These are phyloP conservation scores for Wallacemonas collosoma DNA, from an alignment of 208 protist species.

Conservation along the genomic window DNA sequence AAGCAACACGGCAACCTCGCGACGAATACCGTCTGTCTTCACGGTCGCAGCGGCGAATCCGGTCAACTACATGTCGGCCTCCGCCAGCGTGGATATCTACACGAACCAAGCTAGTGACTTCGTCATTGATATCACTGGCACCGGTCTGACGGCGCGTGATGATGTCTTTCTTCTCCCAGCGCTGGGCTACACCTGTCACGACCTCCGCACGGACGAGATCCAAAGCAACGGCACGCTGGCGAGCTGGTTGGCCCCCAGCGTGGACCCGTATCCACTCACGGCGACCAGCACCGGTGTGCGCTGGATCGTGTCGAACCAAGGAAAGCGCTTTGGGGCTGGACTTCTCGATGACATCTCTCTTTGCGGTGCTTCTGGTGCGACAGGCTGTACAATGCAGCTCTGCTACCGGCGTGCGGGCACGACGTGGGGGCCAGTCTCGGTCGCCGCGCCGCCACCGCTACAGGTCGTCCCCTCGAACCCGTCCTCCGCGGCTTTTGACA, in stretches of 20 bases:
- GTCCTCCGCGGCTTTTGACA: conserved; percentile 61
- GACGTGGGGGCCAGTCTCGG: conserved; percentile 79
- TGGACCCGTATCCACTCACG: conserved; percentile 52
- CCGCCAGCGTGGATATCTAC: conserved; percentile 39
- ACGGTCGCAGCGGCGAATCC: conserved; percentile 71
- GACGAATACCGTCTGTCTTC: conserved; percentile 68
- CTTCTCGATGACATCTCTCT: conserved; percentile 54
- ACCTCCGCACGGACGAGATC: conserved; percentile 62
- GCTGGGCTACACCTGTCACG: conserved; percentile 84
- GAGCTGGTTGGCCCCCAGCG: conserved; percentile 65
- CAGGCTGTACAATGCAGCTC: conserved; percentile 71
- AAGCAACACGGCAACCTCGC: conserved; percentile 26
- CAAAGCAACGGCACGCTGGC: conserved; percentile 55
- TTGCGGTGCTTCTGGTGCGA: conserved; percentile 45
- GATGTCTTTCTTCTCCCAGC: conserved; percentile 69
- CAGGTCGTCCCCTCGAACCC: conserved; percentile 74
- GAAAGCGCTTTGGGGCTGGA: conserved; percentile 64
- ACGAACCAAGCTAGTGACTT: conserved; percentile 79
- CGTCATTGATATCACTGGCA: conserved; percentile 63
- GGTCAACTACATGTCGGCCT: conserved; percentile 37
- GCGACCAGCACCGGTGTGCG: conserved; percentile 43
- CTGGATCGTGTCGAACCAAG: conserved; percentile 71
- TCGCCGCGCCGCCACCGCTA: conserved; percentile 30
- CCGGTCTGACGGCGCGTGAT: conserved; percentile 48
- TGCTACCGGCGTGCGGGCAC: conserved; percentile 75